Conservation (phyloP, 73 alveolate species). For the Paramecium caudatum region DNA sequence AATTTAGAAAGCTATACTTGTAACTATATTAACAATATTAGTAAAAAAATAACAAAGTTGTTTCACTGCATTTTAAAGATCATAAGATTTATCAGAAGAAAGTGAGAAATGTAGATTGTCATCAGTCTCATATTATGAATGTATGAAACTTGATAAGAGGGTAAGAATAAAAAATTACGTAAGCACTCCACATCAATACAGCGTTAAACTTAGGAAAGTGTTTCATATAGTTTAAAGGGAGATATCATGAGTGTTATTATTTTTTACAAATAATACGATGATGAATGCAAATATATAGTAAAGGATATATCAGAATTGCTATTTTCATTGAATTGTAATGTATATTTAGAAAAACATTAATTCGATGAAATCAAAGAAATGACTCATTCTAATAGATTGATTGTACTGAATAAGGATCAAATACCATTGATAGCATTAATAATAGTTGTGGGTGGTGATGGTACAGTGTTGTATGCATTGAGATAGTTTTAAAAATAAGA, state of each 20-base stretch:
- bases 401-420: neutral
- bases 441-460: constrained; percentile 72
- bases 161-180: neutral
- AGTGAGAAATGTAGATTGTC: neutral
- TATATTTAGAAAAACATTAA: constrained; percentile 15
- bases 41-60: too few species aligned
- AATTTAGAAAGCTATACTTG: too few species aligned
- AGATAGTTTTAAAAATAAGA: constrained; percentile 62
- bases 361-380: neutral
- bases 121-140: neutral
- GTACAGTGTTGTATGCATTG: constrained; percentile 71
- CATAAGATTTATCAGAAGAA: neutral
- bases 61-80: too few species aligned
- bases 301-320: neutral
- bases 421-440: constrained; percentile 10
- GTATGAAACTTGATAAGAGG: neutral
- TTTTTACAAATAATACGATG: constrained; percentile 14
- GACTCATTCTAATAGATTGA: neutral
- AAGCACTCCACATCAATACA: constrained; percentile 9
- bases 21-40: too few species aligned
- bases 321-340: neutral
- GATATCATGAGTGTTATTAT: constrained; percentile 1
- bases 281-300: constrained; percentile 16
- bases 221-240: constrained; percentile 12
- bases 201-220: constrained; percentile 16